Conservation (phyloP, 768 basidiomycete species). For the Boletus sp. region DNA sequence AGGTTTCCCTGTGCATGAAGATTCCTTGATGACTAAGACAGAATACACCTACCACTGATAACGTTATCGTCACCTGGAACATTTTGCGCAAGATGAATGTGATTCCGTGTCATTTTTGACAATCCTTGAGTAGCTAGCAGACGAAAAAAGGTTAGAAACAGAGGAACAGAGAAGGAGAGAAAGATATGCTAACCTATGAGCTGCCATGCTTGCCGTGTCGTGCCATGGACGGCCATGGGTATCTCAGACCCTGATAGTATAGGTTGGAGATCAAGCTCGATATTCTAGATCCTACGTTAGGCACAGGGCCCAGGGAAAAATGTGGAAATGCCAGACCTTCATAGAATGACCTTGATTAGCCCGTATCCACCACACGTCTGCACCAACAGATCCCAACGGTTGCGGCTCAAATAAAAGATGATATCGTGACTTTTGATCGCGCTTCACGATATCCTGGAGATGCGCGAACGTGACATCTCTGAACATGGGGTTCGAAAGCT, state of each 20-base stretch:
- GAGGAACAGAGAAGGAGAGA: background rate
- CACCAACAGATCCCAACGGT: constrained; percentile 23
- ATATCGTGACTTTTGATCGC: constrained; percentile 67
- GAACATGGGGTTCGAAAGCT: constrained; percentile 74
- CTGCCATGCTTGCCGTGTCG: constrained; percentile 66
- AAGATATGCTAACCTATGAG: constrained; percentile 51
- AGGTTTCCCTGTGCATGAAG: background rate
- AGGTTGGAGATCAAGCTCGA: constrained; percentile 65
- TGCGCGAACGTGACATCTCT: constrained; percentile 52
- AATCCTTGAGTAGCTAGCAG: constrained; percentile 63
- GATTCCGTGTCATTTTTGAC: constrained; percentile 84
- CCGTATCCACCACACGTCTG: constrained; percentile 76
- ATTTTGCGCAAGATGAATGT: constrained; percentile 90
- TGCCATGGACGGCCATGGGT: constrained; percentile 84
- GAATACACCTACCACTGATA: constrained; percentile 64
- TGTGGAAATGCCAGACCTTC: constrained; percentile 44
- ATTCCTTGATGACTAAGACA: background rate
- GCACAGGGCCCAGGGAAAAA: background rate
- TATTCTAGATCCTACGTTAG: constrained; percentile 41
- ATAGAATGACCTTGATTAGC: constrained; percentile 92
- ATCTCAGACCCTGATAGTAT: constrained; percentile 60
- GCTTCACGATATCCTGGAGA: constrained; percentile 62
- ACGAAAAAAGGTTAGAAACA: background rate
- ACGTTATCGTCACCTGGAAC: constrained; percentile 61
- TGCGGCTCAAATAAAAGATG: constrained; percentile 54